Evolutionary conservation across 2,329 filamentous ascomycete genomes (phyloP), one percentile per base, ranked within the genome.

Genomic region (Nannizziopsis barbatae): DNA sequence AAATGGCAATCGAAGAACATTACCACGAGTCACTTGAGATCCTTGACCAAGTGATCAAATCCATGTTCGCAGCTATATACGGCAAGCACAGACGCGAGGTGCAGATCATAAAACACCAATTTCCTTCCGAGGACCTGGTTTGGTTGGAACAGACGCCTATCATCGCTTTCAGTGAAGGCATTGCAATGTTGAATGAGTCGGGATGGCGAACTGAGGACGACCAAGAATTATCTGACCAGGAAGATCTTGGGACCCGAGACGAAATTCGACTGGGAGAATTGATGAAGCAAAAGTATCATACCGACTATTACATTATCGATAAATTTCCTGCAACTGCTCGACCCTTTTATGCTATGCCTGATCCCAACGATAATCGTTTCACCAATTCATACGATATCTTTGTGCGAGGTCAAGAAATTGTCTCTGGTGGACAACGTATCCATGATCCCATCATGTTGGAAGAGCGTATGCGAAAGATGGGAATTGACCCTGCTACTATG

Each of bases 321-420:
- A 94, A 93, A 61, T 95, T 95, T 71, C 89, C 89, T 0, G 72
- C 79, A 17, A 82, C 80, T 5, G 89, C 86, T 2, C 79, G 89
- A 38, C 89, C 89, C 0, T 95, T 95, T 68, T 95, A 95, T 62
- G 86, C 89, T 1, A 89, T 94, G 77, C 83, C 83, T 22, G 86
- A 94, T 53, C 76, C 82, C 1, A 72, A 81, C 12, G 79, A 93
- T 59, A 72, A 77, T 10, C 44, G 45, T 12, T 79, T 81, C 63
- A 95, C 89, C 44, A 94, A 94, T 63, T 94, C 89, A 0, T 95
- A 95, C 58, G 89, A 95, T 63, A 93, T 95, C 50, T 95, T 95
- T 69, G 76, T 95, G 38, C 83, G 89, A 27, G 89, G 89, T 0
- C 89, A 95, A 61, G 89, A 95, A 64, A 92, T 95, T 50, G 81